Base-by-base conservation (phyloP, 208 protist species). In the Leptomonas pyrrhocoris region DNA sequence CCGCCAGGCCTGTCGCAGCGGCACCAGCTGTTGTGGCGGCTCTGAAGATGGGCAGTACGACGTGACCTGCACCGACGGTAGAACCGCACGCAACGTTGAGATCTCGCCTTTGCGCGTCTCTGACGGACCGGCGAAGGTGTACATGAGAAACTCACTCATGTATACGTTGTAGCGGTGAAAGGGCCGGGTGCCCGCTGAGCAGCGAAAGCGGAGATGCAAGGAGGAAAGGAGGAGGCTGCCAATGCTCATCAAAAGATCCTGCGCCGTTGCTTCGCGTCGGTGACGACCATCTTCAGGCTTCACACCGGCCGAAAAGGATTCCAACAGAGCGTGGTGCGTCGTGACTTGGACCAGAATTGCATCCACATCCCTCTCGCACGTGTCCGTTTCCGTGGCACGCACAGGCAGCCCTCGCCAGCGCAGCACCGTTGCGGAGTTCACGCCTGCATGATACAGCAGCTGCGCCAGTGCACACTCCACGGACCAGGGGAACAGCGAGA, bases 271-370 rank as follows among this genome's bases (percentile, higher is more conserved):
- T n/a, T n/a, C 13, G 38, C 38, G 13, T 13, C 38, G 13, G 38
- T 42, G 38, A 42, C 51, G 13, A 18, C 34, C 53, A 2, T 48
- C 12, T 7, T 21, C 23, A 9, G 50, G 25, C 19, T 55, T 55
- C 4, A 34, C 18, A n/a, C 16, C 16, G 34, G 21, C 34, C 6
- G 36, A 16, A 15, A 71, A 11, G 16, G 21, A 31, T 25, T 48
- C 2, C 45, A 73, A 8, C 36, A 73, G 23, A 2, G 2, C 21
- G n/a, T 42, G 34, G 30, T 68, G 67, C 36, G 83, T n/a, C 25
- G 19, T 81, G 0, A 94, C 69, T 45, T 88, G 81, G 9, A 66
- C 54, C 21, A 76, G 27, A n/a, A 60, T 42, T 30, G 38, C 48
- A 18, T 78, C 30, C 21, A 15, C 15, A 5, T 40, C 30, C 15